These are phyloP conservation scores for Phaeomoniella chlamydospora DNA, from an alignment of 2,329 filamentous ascomycete species.

Conservation along the genomic window DNA sequence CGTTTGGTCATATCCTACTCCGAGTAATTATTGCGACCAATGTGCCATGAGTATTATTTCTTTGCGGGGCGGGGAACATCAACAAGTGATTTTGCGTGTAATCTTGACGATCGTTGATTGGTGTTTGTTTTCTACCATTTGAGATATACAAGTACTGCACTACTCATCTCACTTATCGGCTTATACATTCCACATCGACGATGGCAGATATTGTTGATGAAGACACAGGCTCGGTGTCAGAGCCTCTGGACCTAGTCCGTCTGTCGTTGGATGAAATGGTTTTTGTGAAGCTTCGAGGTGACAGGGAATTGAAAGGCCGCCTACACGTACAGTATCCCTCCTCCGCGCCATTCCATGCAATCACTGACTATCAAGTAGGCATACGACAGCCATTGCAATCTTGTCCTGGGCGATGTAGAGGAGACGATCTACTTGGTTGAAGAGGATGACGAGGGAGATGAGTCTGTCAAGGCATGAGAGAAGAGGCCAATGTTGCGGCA, in stretches of 20 bases:
- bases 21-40: no score
- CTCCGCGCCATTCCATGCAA: conserved; percentile 1
- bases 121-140: no score
- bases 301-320: conserved; percentile 87
- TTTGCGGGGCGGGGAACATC: no score
- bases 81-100: no score
- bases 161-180: no score
- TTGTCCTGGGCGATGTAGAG: conserved; percentile 90
- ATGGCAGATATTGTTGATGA: conserved; percentile 81
- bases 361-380: conserved; percentile 43
- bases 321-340: conserved; percentile 58
- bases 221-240: conserved; percentile 54
- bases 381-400: conserved; percentile 96
- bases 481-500: background rate
- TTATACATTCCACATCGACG: no score
- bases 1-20: no score
- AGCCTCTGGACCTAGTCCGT: conserved; percentile 90
- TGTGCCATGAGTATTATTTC: no score
- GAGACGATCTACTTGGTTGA: conserved; percentile 93
- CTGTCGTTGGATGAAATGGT: conserved; percentile 86
- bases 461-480: conserved; percentile 53
- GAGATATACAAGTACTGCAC: no score
- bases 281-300: conserved; percentile 91
- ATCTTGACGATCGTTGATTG: no score
- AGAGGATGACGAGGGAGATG: conserved; percentile 64